phyloP scores from a whole-genome alignment of 2,329 filamentous ascomycete species.

The Verticillium zaregamsianum region DNA sequence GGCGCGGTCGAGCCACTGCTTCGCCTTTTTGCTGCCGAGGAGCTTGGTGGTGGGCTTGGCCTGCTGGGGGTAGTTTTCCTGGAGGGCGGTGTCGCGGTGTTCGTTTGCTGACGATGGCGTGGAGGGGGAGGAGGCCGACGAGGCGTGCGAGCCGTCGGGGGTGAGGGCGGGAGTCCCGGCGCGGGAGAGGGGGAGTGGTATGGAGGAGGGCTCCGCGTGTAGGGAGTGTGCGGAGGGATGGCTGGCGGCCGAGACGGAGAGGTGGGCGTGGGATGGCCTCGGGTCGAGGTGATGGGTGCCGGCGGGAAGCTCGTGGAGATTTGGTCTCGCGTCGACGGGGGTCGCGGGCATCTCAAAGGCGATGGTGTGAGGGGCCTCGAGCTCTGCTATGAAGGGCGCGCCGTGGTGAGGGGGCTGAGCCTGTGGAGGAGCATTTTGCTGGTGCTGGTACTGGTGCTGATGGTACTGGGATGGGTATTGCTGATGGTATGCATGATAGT shows the following conservation, averaged over 20 bases:
- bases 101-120: not conserved
- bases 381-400: conserved; percentile 10
- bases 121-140: not conserved
- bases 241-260: not conserved
- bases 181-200: not conserved
- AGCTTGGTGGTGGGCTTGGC: not conserved
- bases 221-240: not conserved
- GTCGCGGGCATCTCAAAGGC: conserved; percentile 8
- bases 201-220: not conserved
- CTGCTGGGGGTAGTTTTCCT: not conserved
- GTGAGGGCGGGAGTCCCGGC: not conserved
- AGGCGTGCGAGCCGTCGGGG: not conserved
- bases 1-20: not conserved
- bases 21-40: conserved; percentile 1
- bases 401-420: not conserved
- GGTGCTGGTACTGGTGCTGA: conserved; percentile 2
- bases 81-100: not conserved
- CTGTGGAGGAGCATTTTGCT: conserved; percentile 4
- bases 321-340: not conserved
- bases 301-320: not conserved
- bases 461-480: not conserved
- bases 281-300: not conserved
- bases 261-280: not conserved
- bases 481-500: not conserved
- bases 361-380: conserved; percentile 8